phyloP scores from a whole-genome alignment of 2,329 filamentous ascomycete genomes.

The Cercospora sp. region DNA sequence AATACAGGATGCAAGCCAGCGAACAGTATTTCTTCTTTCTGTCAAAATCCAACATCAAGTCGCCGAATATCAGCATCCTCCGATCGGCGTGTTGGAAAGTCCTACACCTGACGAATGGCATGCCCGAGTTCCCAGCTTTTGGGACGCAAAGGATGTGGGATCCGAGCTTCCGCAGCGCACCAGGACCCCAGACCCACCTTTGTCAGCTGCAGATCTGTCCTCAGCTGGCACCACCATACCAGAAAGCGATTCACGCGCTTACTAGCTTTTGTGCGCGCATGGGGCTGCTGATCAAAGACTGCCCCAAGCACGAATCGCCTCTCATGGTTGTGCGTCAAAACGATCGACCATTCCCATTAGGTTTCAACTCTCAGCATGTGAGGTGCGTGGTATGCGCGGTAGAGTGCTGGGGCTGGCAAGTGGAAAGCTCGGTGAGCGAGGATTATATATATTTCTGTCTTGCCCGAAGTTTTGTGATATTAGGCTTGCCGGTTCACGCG shows the following conservation, averaged over 20 bases:
- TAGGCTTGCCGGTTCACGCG: not conserved
- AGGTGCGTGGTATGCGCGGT: not conserved
- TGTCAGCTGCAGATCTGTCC: not conserved
- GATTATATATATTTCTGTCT: slow-evolving; percentile 1
- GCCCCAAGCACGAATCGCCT: not conserved
- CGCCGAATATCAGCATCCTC: not conserved
- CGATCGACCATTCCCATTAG: not conserved
- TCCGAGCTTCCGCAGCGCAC: not conserved
- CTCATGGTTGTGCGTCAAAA: not conserved
- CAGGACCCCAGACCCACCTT: not conserved
- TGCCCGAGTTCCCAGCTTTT: not conserved
- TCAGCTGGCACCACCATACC: slow-evolving; percentile 1
- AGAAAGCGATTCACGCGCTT: not conserved
- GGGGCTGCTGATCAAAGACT: not conserved
- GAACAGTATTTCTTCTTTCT: not conserved
- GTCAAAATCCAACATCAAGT: not conserved
- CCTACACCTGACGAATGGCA: not conserved
- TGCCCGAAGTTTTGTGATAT: not conserved
- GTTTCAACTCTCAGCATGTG: not conserved
- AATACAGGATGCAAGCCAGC: not conserved
- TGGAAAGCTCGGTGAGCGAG: not conserved
- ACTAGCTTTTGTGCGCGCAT: not conserved
- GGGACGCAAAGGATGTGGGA: not conserved
- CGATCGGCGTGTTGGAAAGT: not conserved
- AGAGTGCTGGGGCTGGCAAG: not conserved